phyloP scores from a whole-genome alignment of 805 yeast species.

The Candida parachauliodes region DNA sequence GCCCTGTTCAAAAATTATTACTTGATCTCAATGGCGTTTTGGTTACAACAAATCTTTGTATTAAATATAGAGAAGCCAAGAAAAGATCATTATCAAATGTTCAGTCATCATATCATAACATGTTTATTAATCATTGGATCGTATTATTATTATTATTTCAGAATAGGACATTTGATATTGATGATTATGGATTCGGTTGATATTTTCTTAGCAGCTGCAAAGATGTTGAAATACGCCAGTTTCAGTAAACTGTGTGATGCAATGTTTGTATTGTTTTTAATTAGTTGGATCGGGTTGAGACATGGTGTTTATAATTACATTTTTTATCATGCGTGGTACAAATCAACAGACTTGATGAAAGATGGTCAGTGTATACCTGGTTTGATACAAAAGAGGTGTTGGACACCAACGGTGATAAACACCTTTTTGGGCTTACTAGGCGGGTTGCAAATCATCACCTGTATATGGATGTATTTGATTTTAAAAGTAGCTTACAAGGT shows the following conservation, averaged over 20 bases:
- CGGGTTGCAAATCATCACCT: constrained; percentile 61
- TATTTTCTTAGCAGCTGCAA: constrained; percentile 66
- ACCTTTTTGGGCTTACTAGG: constrained; percentile 54
- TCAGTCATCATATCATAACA: constrained; percentile 83
- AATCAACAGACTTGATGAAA: constrained; percentile 45
- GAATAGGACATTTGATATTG: constrained; percentile 75
- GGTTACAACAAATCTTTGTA: constrained; percentile 78
- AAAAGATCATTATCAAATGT: constrained; percentile 84
- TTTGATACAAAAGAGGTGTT: constrained; percentile 44
- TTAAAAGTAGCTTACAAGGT: constrained; percentile 67
- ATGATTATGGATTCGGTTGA: constrained; percentile 84
- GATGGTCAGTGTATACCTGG: constrained; percentile 39
- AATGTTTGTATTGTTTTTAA: constrained; percentile 63
- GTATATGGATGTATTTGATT: constrained; percentile 76
- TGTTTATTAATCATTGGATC: constrained; percentile 64
- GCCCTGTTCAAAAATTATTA: constrained; percentile 62
- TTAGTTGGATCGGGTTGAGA: constrained; percentile 67
- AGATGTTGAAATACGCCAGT: constrained; percentile 72
- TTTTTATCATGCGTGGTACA: constrained; percentile 53
- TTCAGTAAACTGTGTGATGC: constrained; percentile 57
- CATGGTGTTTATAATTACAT: constrained; percentile 73
- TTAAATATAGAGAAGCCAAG: constrained; percentile 74
- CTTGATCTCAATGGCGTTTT: constrained; percentile 65
- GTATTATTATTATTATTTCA: constrained; percentile 65
- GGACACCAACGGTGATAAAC: constrained; percentile 43